phyloP scores from a whole-genome alignment of 495 filamentous ascomycete species.

The Penicillium crystallinum region DNA sequence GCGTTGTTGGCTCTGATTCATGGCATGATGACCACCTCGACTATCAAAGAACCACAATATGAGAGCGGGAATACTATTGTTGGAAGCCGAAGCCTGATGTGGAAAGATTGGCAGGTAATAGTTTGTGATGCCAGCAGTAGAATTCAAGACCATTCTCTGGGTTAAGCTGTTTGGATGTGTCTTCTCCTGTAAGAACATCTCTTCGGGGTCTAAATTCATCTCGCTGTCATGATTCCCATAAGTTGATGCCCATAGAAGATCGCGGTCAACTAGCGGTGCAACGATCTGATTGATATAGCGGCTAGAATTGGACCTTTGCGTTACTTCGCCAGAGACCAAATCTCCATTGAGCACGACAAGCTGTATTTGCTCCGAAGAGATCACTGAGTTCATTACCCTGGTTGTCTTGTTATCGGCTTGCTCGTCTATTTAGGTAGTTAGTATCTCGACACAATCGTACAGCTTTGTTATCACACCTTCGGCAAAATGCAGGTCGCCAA shows the following conservation, averaged over 20 bases:
- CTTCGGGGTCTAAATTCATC: constrained; percentile 51
- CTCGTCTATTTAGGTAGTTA: constrained; percentile 32
- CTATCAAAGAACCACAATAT: constrained; percentile 73
- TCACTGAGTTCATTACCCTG: constrained; percentile 51
- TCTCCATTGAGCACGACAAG: constrained; percentile 69
- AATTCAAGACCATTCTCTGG: constrained; percentile 33
- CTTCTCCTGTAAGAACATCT: constrained; percentile 50
- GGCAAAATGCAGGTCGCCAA: constrained; percentile 64
- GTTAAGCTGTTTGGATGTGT: constrained; percentile 48
- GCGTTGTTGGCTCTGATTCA: constrained; percentile 30
- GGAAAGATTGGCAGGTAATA: constrained; percentile 54
- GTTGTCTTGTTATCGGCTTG: constrained; percentile 56
- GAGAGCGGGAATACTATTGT: constrained; percentile 30
- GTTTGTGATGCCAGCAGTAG: constrained; percentile 53
- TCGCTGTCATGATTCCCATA: constrained; percentile 69
- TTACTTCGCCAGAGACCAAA: constrained; percentile 64
- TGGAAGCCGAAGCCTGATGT: constrained; percentile 22
- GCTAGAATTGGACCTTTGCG: constrained; percentile 49
- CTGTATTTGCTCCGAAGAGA: constrained; percentile 48
- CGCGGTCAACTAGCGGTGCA: constrained; percentile 45
- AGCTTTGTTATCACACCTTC: constrained; percentile 44
- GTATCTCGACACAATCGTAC: not conserved
- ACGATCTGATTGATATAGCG: constrained; percentile 60
- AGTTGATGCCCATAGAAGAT: constrained; percentile 57
- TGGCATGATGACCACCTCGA: constrained; percentile 54